These are phyloP conservation scores for Bertia moriformis DNA, from an alignment of 2,329 filamentous ascomycete genomes.

Conservation along the genomic window DNA sequence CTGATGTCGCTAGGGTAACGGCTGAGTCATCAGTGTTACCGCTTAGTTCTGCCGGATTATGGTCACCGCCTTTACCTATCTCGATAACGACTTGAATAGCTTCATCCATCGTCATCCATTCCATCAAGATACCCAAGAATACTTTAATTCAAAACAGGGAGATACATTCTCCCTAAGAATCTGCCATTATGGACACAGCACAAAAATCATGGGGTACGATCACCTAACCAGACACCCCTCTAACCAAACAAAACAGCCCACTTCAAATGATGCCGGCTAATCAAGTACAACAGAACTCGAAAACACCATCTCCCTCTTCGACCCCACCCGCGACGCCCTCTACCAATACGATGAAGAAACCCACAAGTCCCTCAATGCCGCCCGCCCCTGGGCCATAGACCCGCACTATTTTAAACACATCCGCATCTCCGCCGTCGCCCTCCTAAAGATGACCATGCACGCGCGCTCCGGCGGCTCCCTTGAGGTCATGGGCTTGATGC, in stretches of 20 bases:
- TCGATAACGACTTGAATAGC: no score
- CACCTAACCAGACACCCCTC: no score
- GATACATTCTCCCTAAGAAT: no score
- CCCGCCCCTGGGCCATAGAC: conserved; percentile 64
- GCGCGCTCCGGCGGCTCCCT: conserved; percentile 83
- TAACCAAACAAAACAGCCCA: no score
- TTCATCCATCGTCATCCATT: no score
- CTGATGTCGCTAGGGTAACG: no score
- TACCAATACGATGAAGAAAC: conserved; percentile 64
- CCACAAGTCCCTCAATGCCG: conserved; percentile 50
- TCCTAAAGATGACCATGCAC: conserved; percentile 99
- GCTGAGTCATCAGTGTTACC: no score
- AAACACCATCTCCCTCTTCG: conserved; percentile 70
- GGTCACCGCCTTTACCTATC: no score
- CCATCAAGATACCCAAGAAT: no score
- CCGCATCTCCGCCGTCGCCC: conserved; percentile 80
- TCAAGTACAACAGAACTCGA: conserved; percentile 72
- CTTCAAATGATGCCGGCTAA: no score
- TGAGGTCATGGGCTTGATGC: conserved; percentile 97
- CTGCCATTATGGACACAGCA: background rate
- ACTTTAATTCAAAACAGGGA: no score
- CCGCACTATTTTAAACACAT: conserved; percentile 84
- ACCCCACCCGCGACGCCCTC: conserved; percentile 76
- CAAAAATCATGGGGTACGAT: background rate
- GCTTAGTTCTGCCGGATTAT: no score